These are phyloP conservation scores for Eucalyptus curtisii DNA, from an alignment of 345 rosid genomes.

Conservation along the genomic window DNA sequence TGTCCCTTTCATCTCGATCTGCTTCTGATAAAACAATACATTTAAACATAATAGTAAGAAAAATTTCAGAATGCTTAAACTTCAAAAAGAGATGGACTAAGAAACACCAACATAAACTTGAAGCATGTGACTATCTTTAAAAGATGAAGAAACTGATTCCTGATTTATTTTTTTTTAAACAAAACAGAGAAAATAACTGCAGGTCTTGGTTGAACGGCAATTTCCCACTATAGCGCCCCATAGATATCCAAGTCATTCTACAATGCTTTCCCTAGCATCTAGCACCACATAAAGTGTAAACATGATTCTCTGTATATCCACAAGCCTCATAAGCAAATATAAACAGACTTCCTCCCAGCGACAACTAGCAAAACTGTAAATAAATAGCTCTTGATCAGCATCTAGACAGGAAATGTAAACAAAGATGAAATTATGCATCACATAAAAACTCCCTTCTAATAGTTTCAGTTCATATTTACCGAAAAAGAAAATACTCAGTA, in stretches of 20 bases:
- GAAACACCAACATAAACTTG: neutral
- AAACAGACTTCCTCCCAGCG: neutral
- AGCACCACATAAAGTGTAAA: neutral
- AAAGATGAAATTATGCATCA: neutral
- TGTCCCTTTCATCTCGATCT: constrained; percentile 3
- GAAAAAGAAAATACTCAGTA: neutral
- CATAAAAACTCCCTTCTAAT: neutral
- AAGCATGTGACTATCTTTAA: neutral
- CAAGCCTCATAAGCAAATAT: neutral
- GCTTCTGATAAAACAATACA: constrained; percentile 8
- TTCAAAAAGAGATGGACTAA: neutral
- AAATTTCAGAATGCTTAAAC: neutral
- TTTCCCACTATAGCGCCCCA: neutral
- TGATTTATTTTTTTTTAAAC: neutral
- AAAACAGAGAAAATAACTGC: neutral
- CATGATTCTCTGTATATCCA: neutral
- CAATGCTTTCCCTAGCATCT: neutral
- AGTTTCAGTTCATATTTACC: neutral
- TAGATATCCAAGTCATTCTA: neutral
- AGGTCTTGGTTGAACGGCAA: neutral
- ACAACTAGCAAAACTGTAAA: neutral
- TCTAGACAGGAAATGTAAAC: neutral
- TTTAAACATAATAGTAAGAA: neutral
- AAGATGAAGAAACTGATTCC: neutral
- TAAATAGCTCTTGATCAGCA: neutral